Evolutionary conservation across 345 rosid species (phyloP).

Genomic region (Boechera divaricarpa): DNA sequence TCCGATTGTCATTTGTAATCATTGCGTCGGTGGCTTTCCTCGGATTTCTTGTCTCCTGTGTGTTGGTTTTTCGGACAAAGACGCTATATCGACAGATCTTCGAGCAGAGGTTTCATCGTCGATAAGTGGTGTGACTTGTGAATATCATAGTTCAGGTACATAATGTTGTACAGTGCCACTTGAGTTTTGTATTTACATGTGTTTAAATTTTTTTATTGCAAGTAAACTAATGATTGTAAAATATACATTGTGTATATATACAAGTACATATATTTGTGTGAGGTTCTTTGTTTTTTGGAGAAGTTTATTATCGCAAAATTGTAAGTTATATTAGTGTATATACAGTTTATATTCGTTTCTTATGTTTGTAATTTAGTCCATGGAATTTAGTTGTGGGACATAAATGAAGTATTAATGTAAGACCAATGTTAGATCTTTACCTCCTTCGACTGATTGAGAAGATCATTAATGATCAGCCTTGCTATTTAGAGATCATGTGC

Average conservation of each 20-base stretch:
- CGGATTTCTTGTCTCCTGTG: constrained; percentile 62
- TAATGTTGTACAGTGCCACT: not conserved
- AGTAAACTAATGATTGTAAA: not conserved
- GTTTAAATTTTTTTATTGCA: not conserved
- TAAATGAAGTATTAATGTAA: constrained; percentile 14
- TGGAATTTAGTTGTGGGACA: constrained; percentile 22
- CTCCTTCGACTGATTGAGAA: not conserved
- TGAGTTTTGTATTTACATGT: constrained; percentile 12
- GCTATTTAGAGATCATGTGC: constrained; percentile 2
- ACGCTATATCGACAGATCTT: constrained; percentile 58
- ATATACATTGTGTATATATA: not conserved
- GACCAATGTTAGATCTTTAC: not conserved
- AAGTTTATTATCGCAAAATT: not conserved
- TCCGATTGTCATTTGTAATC: constrained; percentile 68
- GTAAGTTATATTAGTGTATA: too few relatives aligned
- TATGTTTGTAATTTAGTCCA: not conserved
- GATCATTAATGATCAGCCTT: constrained; percentile 24
- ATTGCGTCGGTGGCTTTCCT: constrained; percentile 64
- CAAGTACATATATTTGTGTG: not conserved
- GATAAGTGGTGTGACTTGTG: not conserved
- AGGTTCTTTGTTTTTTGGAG: not conserved
- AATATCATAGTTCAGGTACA: constrained; percentile 1
- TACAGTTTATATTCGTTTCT: not conserved
- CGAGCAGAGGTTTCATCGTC: constrained; percentile 48
- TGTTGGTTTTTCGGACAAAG: constrained; percentile 63